Base-by-base conservation (phyloP, 2,329 filamentous ascomycete genomes). In the Cladophialophora immunda region DNA sequence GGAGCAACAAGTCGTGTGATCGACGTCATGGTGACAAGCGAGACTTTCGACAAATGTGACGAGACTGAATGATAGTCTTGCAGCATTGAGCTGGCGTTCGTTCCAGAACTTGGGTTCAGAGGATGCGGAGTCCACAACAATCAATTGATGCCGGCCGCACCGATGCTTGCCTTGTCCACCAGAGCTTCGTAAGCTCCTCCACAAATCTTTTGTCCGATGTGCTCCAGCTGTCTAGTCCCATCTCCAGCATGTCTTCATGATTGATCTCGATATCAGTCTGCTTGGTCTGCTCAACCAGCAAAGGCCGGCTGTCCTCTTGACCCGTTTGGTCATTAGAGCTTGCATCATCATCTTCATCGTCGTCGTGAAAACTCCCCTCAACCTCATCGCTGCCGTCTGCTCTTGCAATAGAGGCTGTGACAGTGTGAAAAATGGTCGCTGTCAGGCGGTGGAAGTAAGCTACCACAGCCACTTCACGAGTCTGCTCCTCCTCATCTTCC, bases 221-320 rank as follows among this genome's bases (percentile, higher is more conserved):
- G 63, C 81, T 84, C 82, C 82, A 84, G 17, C 80, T 76, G 68
- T 84, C 82, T 17, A 84, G 77, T 2, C 82, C 81, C 82, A 84
- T 84, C 45, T 79, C 75, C 17, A 74, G 74, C 76, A 84, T 81
- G 68, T 84, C 82, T 22, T 81, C 79, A 22, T 78, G 75, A 0
- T 75, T 80, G 32, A 83, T 78, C 0, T 74, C 76, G 19, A 82
- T 74, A 3, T 75, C 70, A 3, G 75, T 74, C 25, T 74, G 68
- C 3, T 72, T 47, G 29, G 55, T 25, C 60, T 66, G 65, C 38
- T 36, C 68, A 29, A 69, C 66, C 54, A 76, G 75, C 13, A 71
- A 38, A 64, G 27, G 13, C 68, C 60, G 32, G 72, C 66, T 57
- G 25, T 71, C 69, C 0, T 73, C 70, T 27, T 74, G 71, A 67